These are phyloP conservation scores for Chenopodium quinoa DNA, from an alignment of 148 eudicot genomes.

Conservation along the genomic window DNA sequence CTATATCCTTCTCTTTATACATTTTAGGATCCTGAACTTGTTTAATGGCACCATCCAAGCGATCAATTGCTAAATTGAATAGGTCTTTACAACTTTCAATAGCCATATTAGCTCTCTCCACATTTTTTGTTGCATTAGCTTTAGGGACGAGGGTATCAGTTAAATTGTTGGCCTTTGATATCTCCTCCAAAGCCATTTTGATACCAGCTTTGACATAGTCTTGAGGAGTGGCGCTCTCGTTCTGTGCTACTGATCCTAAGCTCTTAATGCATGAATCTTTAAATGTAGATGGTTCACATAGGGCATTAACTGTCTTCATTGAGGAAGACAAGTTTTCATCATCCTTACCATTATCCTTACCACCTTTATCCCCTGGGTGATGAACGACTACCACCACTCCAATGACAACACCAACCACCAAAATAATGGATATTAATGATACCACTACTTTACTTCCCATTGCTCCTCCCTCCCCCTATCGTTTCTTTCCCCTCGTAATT, in stretches of 20 bases:
- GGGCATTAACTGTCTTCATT: slow-evolving; percentile 36
- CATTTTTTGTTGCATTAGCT: slow-evolving; percentile 28
- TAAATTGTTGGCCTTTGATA: slow-evolving; percentile 25
- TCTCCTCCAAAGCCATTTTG: slow-evolving; percentile 39
- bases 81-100: slow-evolving; percentile 43
- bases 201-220: slow-evolving; percentile 47
- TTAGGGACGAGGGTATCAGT: slow-evolving; percentile 29
- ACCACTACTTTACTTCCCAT: slow-evolving; percentile 39
- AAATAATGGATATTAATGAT: slow-evolving; percentile 39
- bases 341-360: slow-evolving; percentile 3
- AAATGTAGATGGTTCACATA: slow-evolving; percentile 45
- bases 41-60: slow-evolving; percentile 37
- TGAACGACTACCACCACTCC: slow-evolving; percentile 43
- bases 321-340: slow-evolving; percentile 27
- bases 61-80: slow-evolving; percentile 33
- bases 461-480: background rate
- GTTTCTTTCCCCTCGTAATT: background rate
- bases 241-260: slow-evolving; percentile 41
- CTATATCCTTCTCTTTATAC: slow-evolving; percentile 27
- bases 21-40: slow-evolving; percentile 30
- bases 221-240: slow-evolving; percentile 44
- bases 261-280: slow-evolving; percentile 45
- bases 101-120: slow-evolving; percentile 27
- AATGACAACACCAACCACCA: slow-evolving; percentile 51
- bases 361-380: background rate